Conservation (phyloP, 495 filamentous ascomycete genomes). For the Hyaloscypha bicolor region DNA sequence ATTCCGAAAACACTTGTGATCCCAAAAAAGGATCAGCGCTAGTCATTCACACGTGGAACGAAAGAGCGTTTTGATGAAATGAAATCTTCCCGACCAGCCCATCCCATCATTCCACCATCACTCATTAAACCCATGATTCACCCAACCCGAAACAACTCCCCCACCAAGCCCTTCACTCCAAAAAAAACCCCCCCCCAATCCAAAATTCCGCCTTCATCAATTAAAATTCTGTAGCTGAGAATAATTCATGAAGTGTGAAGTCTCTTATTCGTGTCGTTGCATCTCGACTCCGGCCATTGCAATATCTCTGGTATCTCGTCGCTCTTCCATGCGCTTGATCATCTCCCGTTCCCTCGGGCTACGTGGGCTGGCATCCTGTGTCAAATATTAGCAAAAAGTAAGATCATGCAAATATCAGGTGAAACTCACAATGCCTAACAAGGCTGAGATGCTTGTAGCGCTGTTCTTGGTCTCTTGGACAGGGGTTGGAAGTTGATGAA, state of each 20-base stretch:
- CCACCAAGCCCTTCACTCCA: background rate
- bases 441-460: slow-evolving; percentile 56
- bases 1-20: background rate
- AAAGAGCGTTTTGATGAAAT: slow-evolving; percentile 1
- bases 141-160: background rate
- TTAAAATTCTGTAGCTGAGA: slow-evolving; percentile 23
- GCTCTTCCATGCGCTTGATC: slow-evolving; percentile 51
- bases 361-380: slow-evolving; percentile 48
- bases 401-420: background rate
- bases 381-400: slow-evolving; percentile 13
- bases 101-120: background rate
- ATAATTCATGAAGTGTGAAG: slow-evolving; percentile 20
- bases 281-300: slow-evolving; percentile 27
- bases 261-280: slow-evolving; percentile 18
- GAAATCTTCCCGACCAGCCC: slow-evolving; percentile 1
- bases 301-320: slow-evolving; percentile 26
- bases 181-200: slow-evolving; percentile 4
- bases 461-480: slow-evolving; percentile 37
- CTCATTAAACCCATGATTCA: slow-evolving; percentile 5
- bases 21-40: background rate
- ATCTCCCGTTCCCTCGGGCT: slow-evolving; percentile 57
- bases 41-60: background rate
- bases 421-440: slow-evolving; percentile 47
- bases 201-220: slow-evolving; percentile 14
- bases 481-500: slow-evolving; percentile 29